Evolutionary conservation across 352 stramenopile species (phyloP), one percentile per base, ranked within the genome.

Genomic region (Phytopythium helicoides): DNA sequence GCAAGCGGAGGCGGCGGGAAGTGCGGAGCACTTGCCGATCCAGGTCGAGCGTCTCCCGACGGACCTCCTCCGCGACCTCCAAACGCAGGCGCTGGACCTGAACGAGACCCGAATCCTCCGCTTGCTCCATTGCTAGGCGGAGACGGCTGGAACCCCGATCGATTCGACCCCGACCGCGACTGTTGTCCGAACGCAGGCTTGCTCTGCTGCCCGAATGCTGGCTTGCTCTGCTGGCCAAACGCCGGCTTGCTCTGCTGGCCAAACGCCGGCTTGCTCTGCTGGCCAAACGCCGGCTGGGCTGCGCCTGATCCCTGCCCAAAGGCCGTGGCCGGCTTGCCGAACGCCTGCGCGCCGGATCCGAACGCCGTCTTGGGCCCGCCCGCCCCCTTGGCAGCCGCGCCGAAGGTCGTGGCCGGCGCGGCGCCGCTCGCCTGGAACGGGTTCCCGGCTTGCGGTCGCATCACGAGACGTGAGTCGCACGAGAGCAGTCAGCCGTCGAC

Each of bases 401-500:
- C 28, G 28, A n/a, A n/a, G n/a, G n/a, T n/a, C n/a, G n/a, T n/a
- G 0, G 44, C 38, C 36, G 54, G 23, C 21, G 25, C 39, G 34
- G 22, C 25, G 22, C 26, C 15, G 26, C 38, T 46, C n/a, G 52
- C 19, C 47, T 74, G 64, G 38, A 81, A 81, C 8, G 59, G 56
- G 18, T 74, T 77, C 10, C 37, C 37, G 8, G 45, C 12, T 26
- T 58, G 36, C 35, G 21, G 10, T 21, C 15, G 25, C 41, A n/a
- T 21, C 38, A 40, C 0, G 3, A 2, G 12, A n/a, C n/a, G n/a
- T 34, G 12, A 22, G 7, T 21, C 41, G 41, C 9, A 23, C 23
- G 39, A 26, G 11, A 16, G 40, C 11, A n/a, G 44, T 8, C 19
- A 21, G 19, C 10, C 39, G 38, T 44, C 38, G 14, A 11, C 44